phyloP scores from a whole-genome alignment of 192 early-diverging fungal species.

The Haplosporangium gracile region DNA sequence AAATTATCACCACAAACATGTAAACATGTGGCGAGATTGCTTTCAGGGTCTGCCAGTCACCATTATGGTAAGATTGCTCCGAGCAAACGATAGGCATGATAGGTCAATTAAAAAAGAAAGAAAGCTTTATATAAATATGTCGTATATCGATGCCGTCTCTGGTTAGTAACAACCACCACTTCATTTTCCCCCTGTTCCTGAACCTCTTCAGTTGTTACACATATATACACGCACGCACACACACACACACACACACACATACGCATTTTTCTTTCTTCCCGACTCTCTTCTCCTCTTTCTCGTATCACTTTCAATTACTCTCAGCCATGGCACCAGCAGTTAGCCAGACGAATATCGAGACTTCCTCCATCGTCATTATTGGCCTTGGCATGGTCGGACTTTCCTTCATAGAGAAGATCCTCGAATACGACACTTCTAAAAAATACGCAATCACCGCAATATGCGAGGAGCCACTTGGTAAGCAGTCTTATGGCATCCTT shows the following conservation, averaged over 20 bases:
- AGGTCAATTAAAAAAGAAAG: not conserved
- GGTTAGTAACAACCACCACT: not conserved
- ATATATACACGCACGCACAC: too few species aligned
- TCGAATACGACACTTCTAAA: conserved; percentile 65
- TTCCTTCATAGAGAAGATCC: conserved; percentile 72
- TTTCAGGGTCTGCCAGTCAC: not conserved
- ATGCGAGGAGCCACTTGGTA: conserved; percentile 66
- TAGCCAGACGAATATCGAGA: not conserved
- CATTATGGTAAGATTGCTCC: not conserved
- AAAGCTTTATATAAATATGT: not conserved
- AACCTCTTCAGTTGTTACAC: not conserved
- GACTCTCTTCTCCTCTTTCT: not conserved
- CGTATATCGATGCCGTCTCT: not conserved
- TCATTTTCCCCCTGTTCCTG: not conserved
- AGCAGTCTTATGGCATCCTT: not conserved
- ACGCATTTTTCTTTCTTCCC: not conserved
- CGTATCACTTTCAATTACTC: not conserved
- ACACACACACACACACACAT: conserved; percentile 5
- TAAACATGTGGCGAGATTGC: conserved; percentile 8
- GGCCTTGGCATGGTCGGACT: conserved; percentile 82
- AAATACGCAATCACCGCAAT: conserved; percentile 65
- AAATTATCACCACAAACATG: not conserved
- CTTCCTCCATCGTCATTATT: conserved; percentile 62
- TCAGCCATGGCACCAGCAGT: conserved; percentile 13
- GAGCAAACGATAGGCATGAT: not conserved